Percentiles rank a stretch among this genome's conserved stretches.
Evolutionary conservation across 331 rosid genomes (phyloP).

Genomic region (Stylosanthes scabra): DNA sequence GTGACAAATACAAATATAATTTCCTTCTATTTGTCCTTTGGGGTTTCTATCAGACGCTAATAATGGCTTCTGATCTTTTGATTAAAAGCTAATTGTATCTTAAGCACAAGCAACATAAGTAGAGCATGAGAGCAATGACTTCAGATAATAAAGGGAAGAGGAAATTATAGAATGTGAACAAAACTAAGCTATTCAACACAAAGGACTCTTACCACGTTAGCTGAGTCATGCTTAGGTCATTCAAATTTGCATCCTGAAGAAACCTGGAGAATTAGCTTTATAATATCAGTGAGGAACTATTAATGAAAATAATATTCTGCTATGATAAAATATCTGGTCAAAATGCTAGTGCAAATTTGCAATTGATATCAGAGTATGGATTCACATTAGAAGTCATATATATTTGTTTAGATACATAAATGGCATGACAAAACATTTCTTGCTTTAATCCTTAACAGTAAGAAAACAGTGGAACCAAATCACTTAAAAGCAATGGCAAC

Average conservation of each 20-base stretch:
- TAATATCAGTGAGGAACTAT: constrained; percentile 19
- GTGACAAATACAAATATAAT: too few species aligned
- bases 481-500: background rate
- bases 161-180: background rate
- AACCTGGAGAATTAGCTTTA: constrained; percentile 61
- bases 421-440: background rate
- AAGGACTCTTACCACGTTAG: constrained; percentile 71
- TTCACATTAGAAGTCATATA: background rate
- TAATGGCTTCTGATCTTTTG: constrained; percentile 22
- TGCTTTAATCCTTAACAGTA: background rate
- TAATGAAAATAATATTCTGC: constrained; percentile 16
- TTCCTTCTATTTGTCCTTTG: too few species aligned
- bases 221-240: constrained; percentile 77
- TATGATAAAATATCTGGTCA: background rate
- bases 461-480: background rate
- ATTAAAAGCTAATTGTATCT: too few species aligned
- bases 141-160: background rate
- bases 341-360: background rate
- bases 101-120: constrained; percentile 1
- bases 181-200: constrained; percentile 17
- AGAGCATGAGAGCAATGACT: background rate
- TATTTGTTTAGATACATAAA: background rate
- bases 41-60: background rate
- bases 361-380: background rate
- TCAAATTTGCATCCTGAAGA: constrained; percentile 85